phyloP scores from a whole-genome alignment of 345 rosid species.

The Gossypium arboreum region DNA sequence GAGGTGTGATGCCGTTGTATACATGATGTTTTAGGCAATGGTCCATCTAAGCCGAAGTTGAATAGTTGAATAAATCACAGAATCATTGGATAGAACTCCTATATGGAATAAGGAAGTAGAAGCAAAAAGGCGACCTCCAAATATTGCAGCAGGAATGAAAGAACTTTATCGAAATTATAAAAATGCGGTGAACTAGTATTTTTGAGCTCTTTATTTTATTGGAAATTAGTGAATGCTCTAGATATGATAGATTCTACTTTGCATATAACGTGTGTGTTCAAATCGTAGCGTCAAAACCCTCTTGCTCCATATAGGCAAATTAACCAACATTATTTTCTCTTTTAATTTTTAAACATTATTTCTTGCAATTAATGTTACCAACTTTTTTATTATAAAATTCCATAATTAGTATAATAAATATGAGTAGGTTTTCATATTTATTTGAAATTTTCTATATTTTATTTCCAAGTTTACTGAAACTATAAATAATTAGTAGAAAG shows the following conservation, averaged over 20 bases:
- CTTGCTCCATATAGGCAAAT: too few species aligned
- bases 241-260: not conserved
- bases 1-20: too few species aligned
- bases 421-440: too few species aligned
- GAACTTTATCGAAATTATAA: conserved; percentile 60
- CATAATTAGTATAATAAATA: too few species aligned
- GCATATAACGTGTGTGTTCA: not conserved
- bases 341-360: too few species aligned
- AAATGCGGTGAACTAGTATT: conserved; percentile 1
- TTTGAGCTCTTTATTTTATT: conserved; percentile 28
- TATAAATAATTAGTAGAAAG: too few species aligned
- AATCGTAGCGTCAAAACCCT: not conserved
- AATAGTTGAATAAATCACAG: conserved; percentile 13
- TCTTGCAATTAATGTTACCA: too few species aligned
- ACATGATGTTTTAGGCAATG: too few species aligned
- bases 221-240: conserved; percentile 2
- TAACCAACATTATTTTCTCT: too few species aligned
- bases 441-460: too few species aligned
- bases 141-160: conserved; percentile 80
- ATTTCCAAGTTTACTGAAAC: too few species aligned
- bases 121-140: conserved; percentile 68
- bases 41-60: conserved; percentile 2
- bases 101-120: conserved; percentile 59
- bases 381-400: too few species aligned
- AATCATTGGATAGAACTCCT: conserved; percentile 46